Evolutionary conservation across 2,329 filamentous ascomycete species (phyloP).

Genomic region (Rutstroemia sp.): DNA sequence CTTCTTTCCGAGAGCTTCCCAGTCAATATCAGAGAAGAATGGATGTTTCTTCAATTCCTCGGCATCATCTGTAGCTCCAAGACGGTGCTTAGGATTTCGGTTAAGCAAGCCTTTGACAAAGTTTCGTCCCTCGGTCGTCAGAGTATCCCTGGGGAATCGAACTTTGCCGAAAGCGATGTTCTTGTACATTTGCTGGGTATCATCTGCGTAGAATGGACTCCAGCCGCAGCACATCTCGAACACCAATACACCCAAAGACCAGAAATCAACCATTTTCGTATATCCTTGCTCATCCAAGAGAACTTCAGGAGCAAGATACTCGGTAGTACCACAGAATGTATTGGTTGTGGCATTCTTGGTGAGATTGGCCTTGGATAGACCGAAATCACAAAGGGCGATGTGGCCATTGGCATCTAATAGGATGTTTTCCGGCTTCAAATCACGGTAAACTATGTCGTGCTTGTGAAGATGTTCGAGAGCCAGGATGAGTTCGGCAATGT

Average conservation of each 20-base stretch:
- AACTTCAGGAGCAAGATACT: constrained; percentile 94
- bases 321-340: constrained; percentile 96
- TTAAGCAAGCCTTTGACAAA: constrained; percentile 98
- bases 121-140: constrained; percentile 90
- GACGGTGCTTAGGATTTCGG: constrained; percentile 89
- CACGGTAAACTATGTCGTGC: constrained; percentile 95
- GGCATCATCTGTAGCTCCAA: constrained; percentile 85
- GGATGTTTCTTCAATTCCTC: constrained; percentile 89
- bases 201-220: constrained; percentile 98
- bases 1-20: constrained; percentile 82
- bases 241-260: constrained; percentile 93
- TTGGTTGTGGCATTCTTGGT: constrained; percentile 98
- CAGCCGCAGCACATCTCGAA: constrained; percentile 99
- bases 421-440: constrained; percentile 97
- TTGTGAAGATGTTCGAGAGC: constrained; percentile 92
- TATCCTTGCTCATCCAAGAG: constrained; percentile 94
- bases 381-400: constrained; percentile 96
- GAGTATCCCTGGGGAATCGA: constrained; percentile 86
- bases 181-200: constrained; percentile 99
- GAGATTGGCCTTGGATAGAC: constrained; percentile 92
- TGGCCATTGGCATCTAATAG: constrained; percentile 94
- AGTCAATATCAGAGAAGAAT: constrained; percentile 93
- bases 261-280: constrained; percentile 99
- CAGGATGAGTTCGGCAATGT: constrained; percentile 94
- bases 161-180: constrained; percentile 99